phyloP scores from a whole-genome alignment of 1,284 basidiomycete genomes.

The Ceratobasidium sp. region DNA sequence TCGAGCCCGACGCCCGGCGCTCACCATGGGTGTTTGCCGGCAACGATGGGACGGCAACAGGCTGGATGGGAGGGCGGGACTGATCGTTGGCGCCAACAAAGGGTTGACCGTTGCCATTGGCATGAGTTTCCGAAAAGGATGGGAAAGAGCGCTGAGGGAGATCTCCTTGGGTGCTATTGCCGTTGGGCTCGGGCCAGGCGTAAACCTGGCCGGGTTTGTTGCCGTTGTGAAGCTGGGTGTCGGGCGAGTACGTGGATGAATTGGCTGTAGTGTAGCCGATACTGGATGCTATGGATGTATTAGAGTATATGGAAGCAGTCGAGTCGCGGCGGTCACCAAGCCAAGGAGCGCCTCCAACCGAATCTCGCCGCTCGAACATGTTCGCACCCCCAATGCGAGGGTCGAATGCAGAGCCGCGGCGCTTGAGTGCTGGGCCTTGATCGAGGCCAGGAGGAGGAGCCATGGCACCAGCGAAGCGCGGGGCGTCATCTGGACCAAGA shows the following conservation, averaged over 20 bases:
- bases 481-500: constrained; percentile 20
- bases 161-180: constrained; percentile 20
- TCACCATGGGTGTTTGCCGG: constrained; percentile 33
- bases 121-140: constrained; percentile 37
- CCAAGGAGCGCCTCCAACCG: constrained; percentile 60
- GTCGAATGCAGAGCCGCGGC: constrained; percentile 79
- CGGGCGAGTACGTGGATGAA: constrained; percentile 63
- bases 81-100: constrained; percentile 29
- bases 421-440: constrained; percentile 67
- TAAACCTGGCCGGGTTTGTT: constrained; percentile 37
- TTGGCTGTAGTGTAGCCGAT: constrained; percentile 60
- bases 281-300: constrained; percentile 60
- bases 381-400: constrained; percentile 70
- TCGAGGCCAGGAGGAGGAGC: constrained; percentile 36
- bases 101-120: constrained; percentile 22
- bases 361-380: constrained; percentile 76
- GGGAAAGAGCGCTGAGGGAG: constrained; percentile 40
- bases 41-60: constrained; percentile 38
- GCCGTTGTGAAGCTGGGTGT: constrained; percentile 39
- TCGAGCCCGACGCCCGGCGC: constrained; percentile 37
- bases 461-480: constrained; percentile 15
- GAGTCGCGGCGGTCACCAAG: constrained; percentile 73
- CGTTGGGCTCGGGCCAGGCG: constrained; percentile 37
- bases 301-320: constrained; percentile 70
- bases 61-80: constrained; percentile 18